Conservation (phyloP, 2,329 filamentous ascomycete species). For the Alternaria consortialis region DNA sequence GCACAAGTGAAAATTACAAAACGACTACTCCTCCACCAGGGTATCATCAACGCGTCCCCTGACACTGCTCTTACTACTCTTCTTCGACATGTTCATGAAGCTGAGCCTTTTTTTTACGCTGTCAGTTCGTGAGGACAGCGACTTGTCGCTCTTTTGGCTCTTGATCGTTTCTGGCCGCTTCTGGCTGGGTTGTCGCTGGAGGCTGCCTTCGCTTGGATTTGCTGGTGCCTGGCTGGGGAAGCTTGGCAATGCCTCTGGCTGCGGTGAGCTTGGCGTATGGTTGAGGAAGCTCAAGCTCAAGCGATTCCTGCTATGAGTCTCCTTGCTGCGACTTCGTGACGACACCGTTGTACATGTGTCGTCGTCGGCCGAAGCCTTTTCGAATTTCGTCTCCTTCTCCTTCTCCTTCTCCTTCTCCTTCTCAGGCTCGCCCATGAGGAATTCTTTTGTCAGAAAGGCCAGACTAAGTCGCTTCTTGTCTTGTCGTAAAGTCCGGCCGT, state of each 20-base stretch:
- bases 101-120: conserved; percentile 81
- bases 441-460: conserved; percentile 50
- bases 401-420: conserved; percentile 26
- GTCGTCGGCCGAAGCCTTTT: conserved; percentile 32
- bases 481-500: conserved; percentile 41
- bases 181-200: conserved; percentile 22
- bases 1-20: conserved; percentile 9
- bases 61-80: conserved; percentile 66
- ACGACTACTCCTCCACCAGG: conserved; percentile 44
- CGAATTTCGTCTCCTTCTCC: conserved; percentile 25
- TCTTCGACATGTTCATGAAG: conserved; percentile 77
- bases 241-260: conserved; percentile 41
- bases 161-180: conserved; percentile 42
- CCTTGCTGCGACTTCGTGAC: conserved; percentile 47
- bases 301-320: conserved; percentile 35
- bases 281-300: conserved; percentile 43
- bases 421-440: conserved; percentile 34
- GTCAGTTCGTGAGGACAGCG: conserved; percentile 55
- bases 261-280: conserved; percentile 34
- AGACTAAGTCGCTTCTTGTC: conserved; percentile 53
- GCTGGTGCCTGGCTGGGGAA: conserved; percentile 25
- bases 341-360: conserved; percentile 33
- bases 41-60: conserved; percentile 39
- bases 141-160: conserved; percentile 54
- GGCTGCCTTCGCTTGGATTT: conserved; percentile 33